Base-by-base conservation (phyloP, 306 rosid genomes). In the Luffa aegyptiaca region DNA sequence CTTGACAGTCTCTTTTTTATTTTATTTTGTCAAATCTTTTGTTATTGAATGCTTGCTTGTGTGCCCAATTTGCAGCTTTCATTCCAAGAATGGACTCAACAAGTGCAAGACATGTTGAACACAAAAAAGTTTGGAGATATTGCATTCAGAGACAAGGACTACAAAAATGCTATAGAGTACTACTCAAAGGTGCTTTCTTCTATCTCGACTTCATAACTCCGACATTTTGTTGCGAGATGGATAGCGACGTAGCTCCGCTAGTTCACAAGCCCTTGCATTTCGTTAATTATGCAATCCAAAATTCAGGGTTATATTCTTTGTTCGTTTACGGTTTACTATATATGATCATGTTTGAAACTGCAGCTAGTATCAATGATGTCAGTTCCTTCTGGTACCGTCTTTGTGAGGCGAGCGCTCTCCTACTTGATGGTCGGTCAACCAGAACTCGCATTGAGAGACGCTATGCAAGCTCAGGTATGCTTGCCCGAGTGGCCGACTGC, bases 11-110 rank as follows among this genome's bases (percentile, higher is more conserved):
- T 26, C 31, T 26, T 26, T 26, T 26, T 26, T 26, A 26, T 26
- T 26, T 26, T 26, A 26, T 26, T 26, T 26, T 26, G 31, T 26
- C 31, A 26, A 26, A 39, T 75, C 18, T 76, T 20, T 18, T 76
- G 3, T 8, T 18, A 7, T 0, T 73, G 26, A 49, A 33, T 16
- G 26, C 16, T 49, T 49, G 31, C 59, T 73, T 49, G 62, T 17
- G 56, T 37, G 33, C n/a, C 20, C 63, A 20, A 57, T 41, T 20
- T 87, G 87, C 89, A 94, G 97, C 97, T 94, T 75, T 94, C 98
- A 53, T 94, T 94, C 82, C 98, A 94, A 92, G 98, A 94, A 77
- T 94, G 98, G 97, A 94, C 95, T 4, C 97, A 94, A 53, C 98
- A 91, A 90, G 97, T 94, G 85, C 98, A 92, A 86, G 97, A 94